Evolutionary conservation across 768 basidiomycete species (phyloP), one percentile per base, ranked within the genome.

Genomic region (Auricularia heimuer): DNA sequence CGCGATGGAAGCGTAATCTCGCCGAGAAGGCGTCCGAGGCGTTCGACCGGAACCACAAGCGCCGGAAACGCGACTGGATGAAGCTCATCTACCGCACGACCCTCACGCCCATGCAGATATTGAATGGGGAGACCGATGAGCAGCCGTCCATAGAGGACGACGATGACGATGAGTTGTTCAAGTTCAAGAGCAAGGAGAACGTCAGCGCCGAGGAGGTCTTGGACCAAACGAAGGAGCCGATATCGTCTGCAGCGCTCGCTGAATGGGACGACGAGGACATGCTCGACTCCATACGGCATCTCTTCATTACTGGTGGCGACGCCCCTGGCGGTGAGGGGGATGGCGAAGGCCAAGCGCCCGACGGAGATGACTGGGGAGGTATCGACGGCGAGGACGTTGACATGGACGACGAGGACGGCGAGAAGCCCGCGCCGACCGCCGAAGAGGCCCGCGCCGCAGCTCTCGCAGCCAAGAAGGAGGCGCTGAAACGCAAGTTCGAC

Each of bases 401-500:
- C 47, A 77, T 78, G 54, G 83, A 80, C 42, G 81, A 78, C 58
- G 42, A 54, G 18, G 66, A 64, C 35, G 64, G 7, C 73, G 75
- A 16, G 80, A 79, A 62, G 73, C 75, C 54, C 65, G 70, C 35
- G 69, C 65, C 24, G 60, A 62, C 58, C 64, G 54, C n/a, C 61
- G 39, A 33, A 63, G 54, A n/a, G 58, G 21, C 1, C 12, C 77
- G 78, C 36, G 81, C 80, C 34, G 78, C 79, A 36, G 79, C 82
- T 1, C 85, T 98, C 42, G 85, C 89, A 8, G 81, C 83, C 36
- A 98, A 96, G 78, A 98, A 98, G 77, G 92, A 91, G 69, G 85
- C 82, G 2, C 82, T 98, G 66, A 97, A 97, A 76, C 86, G 87
- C 68, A 95, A 96, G 74, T 99, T 99, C 73, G 92, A 99, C 75